Evolutionary conservation across 2,329 filamentous ascomycete genomes (phyloP), one percentile per base, ranked within the genome.

Genomic region (Rhytidhysteron rufulum): DNA sequence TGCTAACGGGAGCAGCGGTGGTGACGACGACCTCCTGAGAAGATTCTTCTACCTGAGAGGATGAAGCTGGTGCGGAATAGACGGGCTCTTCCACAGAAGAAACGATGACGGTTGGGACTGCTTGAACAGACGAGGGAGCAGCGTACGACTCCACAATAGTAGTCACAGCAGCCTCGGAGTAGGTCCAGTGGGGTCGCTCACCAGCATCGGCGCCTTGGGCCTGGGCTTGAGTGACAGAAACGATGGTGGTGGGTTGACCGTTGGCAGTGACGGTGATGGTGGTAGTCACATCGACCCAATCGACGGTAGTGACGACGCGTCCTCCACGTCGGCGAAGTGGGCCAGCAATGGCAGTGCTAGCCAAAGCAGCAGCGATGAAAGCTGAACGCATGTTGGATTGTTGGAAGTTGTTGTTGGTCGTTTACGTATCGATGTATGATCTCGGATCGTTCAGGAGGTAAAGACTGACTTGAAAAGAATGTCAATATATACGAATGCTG

Each of bases 381-480:
- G 62, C 61, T 37, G 45, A 45, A 49, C 60, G 65, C 65, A 68
- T 65, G 33, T 53, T 60, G 37, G 38, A 38, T 51, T 43, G 42
- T 50, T 44, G 24, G 53, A 41, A 48, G 42, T 50, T 47, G 40
- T 50, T 37, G 35, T 31, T 42, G 34, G 18, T 25, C 31, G 34
- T 37, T 40, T 40, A 24, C 27, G 33, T 19, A 25, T 32, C 37
- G 36, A 31, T 39, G 41, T 44, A 19, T 29, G 40, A 52, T 52
- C 39, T 41, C 49, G 48, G 47, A 52, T 50, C 49, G 40, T 37
- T 31, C n/a, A n/a, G n/a, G n/a, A n/a, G 34, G 21, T 37, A 25
- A 31, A 38, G 39, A 39, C 20, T 38, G 41, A 35, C 31, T 37
- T 25, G 42, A 38, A 41, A 42, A 31, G 39, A 45, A 39, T 38